Evolutionary conservation across 257 asterid genomes (phyloP).

Genomic region (Paulownia fortunei): DNA sequence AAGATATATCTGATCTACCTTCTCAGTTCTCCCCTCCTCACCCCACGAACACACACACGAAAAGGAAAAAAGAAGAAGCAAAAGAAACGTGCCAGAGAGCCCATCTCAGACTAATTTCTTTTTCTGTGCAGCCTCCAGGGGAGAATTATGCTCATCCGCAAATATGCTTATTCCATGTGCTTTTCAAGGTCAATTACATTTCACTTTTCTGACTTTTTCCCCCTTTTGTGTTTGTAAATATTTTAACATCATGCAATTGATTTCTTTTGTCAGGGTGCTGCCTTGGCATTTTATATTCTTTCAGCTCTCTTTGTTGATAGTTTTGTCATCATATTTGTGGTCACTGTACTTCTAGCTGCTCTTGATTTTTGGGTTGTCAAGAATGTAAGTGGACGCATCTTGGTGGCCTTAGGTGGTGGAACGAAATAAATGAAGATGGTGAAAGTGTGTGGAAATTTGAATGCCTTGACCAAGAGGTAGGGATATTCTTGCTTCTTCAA

Average conservation of each 20-base stretch:
- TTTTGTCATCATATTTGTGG: slow-evolving; percentile 92
- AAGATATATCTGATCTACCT: not conserved
- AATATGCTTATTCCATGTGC: slow-evolving; percentile 92
- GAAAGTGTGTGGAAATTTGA: slow-evolving; percentile 97
- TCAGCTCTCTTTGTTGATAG: slow-evolving; percentile 85
- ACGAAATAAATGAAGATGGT: slow-evolving; percentile 83
- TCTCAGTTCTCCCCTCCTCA: not conserved
- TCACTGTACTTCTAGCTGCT: slow-evolving; percentile 90
- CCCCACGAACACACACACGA: not conserved
- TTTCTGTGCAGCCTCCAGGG: slow-evolving; percentile 69
- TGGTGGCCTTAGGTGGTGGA: slow-evolving; percentile 99
- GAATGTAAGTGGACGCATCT: slow-evolving; percentile 96
- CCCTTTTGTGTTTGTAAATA: slow-evolving; percentile 27
- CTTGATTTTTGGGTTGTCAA: slow-evolving; percentile 99
- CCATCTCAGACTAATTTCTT: slow-evolving; percentile 21
- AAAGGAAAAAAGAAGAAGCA: not conserved
- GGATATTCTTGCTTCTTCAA: slow-evolving; percentile 21
- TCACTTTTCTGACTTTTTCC: slow-evolving; percentile 37
- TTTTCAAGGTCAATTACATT: slow-evolving; percentile 72
- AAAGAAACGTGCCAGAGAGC: slow-evolving; percentile 9
- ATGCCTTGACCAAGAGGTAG: slow-evolving; percentile 80
- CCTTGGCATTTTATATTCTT: slow-evolving; percentile 91
- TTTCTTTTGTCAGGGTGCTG: slow-evolving; percentile 71
- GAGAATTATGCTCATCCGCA: slow-evolving; percentile 91
- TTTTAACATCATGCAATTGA: slow-evolving; percentile 18